Base-by-base conservation (phyloP, 1,284 basidiomycete species). In the Cystobasidium pallidum region DNA sequence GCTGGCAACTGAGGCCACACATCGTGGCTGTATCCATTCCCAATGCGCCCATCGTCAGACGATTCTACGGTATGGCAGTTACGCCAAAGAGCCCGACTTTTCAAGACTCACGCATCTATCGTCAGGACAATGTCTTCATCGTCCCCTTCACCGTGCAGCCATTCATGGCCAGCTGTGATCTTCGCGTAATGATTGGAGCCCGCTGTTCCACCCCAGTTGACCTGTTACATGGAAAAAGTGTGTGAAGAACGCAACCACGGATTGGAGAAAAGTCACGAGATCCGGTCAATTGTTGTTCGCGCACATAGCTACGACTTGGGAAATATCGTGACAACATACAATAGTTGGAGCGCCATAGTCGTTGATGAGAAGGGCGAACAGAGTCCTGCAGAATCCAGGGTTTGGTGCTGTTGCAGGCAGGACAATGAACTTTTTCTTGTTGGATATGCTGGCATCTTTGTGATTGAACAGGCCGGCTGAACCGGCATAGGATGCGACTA, bases 311-410 rank as follows among this genome's bases (percentile, higher is more conserved):
- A n/a, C 4, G 15, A 41, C 43, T 15, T 45, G 19, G n/a, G 11
- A 6, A 8, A 19, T n/a, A 15, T 15, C 11, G 43, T n/a, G 19
- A 57, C n/a, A 36, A 52, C 64, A 52, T 32, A 66, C 64, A 34
- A 66, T 52, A 26, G 52, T 66, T 2, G 64, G 64, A 30, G 64
- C 49, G 6, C 51, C 52, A 52, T 54, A 66, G 13, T 55, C 49
- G 36, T 66, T 66, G 24, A 66, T 55, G 64, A 66, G 51, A 26
- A 66, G 30, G 19, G 64, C 49, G 36, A 66, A 66, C n/a, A 66
- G 41, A 21, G 52, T 41, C 21, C 49, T 66, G 24, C 64, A 66
- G 49, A 66, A 66, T 3, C 49, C 51, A 21, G 47, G 64, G 30
- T 41, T 66, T 13, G 64, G 28, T 36, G 49, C 47, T 26, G 64